These are phyloP conservation scores for Oidium heveae DNA, from an alignment of 2,329 filamentous ascomycete genomes.

Conservation along the genomic window DNA sequence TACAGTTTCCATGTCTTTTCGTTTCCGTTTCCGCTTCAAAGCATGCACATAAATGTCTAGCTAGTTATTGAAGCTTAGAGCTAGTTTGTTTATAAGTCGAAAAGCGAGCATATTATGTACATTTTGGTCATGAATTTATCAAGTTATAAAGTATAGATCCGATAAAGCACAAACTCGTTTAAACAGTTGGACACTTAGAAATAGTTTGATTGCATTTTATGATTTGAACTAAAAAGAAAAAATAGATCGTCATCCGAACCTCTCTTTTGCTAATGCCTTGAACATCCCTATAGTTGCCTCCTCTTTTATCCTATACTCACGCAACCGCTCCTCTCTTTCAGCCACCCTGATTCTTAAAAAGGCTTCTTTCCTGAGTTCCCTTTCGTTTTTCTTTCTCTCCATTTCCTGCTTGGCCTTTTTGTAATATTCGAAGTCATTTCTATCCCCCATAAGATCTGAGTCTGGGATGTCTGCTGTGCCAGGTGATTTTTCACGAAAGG, in stretches of 20 bases:
- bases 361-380: constrained; percentile 65
- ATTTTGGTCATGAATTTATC: too few species aligned
- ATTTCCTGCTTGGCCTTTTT: constrained; percentile 39
- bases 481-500: constrained; percentile 44
- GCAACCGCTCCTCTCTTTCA: constrained; percentile 55
- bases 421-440: constrained; percentile 36
- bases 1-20: too few species aligned
- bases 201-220: too few species aligned
- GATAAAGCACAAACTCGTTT: too few species aligned
- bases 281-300: constrained; percentile 65
- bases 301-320: constrained; percentile 49
- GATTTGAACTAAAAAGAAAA: neutral
- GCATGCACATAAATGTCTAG: too few species aligned
- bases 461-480: constrained; percentile 42
- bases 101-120: too few species aligned
- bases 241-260: constrained; percentile 30
- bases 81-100: too few species aligned
- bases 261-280: constrained; percentile 49
- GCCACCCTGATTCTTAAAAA: constrained; percentile 45
- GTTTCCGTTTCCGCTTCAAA: too few species aligned
- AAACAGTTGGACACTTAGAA: too few species aligned
- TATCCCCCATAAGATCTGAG: constrained; percentile 51
- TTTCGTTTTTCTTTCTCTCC: constrained; percentile 55
- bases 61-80: too few species aligned
- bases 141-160: too few species aligned